Evolutionary conservation across 192 early-diverging fungal genomes (phyloP).

Genomic region (Paraglomus occultum): DNA sequence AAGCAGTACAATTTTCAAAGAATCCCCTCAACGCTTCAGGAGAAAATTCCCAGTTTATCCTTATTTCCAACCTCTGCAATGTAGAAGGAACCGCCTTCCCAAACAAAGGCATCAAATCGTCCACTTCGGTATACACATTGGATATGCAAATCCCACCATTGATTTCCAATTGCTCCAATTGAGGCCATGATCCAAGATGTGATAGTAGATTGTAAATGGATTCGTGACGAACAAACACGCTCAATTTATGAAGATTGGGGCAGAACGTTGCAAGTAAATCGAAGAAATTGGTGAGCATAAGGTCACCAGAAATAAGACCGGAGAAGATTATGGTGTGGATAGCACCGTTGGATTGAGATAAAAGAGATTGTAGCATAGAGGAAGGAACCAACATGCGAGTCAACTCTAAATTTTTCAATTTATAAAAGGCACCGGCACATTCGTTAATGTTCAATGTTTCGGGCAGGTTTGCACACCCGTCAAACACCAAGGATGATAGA

Average conservation of each 20-base stretch:
- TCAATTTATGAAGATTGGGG: slow-evolving; percentile 5
- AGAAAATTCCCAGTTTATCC: slow-evolving; percentile 4
- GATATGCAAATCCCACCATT: too few species aligned
- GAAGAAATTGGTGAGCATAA: background rate
- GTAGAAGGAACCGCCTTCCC: background rate
- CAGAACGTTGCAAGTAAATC: background rate
- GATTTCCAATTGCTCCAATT: background rate
- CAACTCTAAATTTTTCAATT: background rate
- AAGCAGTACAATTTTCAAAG: slow-evolving; percentile 4
- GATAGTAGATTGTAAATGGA: background rate
- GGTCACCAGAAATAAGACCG: too few species aligned
- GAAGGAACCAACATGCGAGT: background rate
- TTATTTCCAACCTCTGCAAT: background rate
- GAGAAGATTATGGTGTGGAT: too few species aligned
- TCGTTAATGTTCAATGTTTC: background rate
- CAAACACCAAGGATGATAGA: background rate
- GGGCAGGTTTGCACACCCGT: background rate
- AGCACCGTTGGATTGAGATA: background rate
- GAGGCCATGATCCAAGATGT: background rate
- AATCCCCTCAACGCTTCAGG: background rate
- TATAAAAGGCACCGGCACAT: background rate
- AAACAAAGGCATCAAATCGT: background rate
- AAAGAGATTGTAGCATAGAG: background rate
- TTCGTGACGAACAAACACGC: background rate
- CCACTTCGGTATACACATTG: slow-evolving; percentile 5